phyloP scores from a whole-genome alignment of 345 rosid genomes.

The Lepidium sativum region DNA sequence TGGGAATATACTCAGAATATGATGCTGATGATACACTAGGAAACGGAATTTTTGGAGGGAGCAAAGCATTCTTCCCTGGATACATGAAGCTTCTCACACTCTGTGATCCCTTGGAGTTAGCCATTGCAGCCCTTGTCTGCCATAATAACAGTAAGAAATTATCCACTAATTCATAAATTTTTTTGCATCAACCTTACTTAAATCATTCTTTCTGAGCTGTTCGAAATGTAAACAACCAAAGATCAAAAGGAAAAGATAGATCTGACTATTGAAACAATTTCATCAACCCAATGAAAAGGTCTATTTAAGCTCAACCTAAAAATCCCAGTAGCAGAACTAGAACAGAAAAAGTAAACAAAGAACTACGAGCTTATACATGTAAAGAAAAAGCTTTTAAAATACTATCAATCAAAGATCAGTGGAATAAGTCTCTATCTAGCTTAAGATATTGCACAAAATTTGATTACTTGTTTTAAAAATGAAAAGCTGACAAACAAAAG shows the following conservation, averaged over 20 bases:
- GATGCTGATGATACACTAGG: conserved; percentile 60
- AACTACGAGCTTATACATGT: neutral
- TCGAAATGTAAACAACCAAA: neutral
- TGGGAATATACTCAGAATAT: conserved; percentile 55
- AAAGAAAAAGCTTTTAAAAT: neutral
- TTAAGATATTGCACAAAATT: neutral
- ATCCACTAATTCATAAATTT: neutral
- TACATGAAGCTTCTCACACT: conserved; percentile 54
- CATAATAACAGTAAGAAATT: neutral
- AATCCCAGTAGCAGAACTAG: neutral
- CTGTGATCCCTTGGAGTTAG: conserved; percentile 71
- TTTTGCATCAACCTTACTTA: neutral
- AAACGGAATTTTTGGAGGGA: conserved; percentile 94
- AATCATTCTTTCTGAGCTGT: neutral
- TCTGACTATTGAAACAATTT: neutral
- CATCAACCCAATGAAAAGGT: neutral
- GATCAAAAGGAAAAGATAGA: neutral
- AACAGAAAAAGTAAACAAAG: neutral
- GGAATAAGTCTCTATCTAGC: neutral
- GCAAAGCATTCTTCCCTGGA: conserved; percentile 71
- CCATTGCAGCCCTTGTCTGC: conserved; percentile 48
- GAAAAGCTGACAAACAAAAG: neutral
- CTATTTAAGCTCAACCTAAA: neutral
- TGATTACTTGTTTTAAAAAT: neutral
- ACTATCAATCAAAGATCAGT: neutral